Percentiles rank a stretch among this genome's conserved stretches.
Evolutionary conservation across 495 filamentous ascomycete genomes (phyloP).

Genomic region (Cercophora newfieldiana): DNA sequence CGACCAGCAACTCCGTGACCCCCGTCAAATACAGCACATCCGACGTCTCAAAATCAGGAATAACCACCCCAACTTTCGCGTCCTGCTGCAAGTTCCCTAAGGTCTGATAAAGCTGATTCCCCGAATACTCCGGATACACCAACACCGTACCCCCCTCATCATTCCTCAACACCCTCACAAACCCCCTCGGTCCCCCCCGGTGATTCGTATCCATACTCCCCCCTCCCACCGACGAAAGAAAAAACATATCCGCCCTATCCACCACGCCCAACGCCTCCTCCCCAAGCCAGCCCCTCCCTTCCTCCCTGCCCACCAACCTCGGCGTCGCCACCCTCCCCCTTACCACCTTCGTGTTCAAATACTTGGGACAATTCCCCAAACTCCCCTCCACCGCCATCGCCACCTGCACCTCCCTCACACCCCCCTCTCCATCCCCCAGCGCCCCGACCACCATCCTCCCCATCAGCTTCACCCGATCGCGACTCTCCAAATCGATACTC

Average conservation of each 20-base stretch:
- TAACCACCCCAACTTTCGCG: conserved; percentile 61
- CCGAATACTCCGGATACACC: conserved; percentile 77
- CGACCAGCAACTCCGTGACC: conserved; percentile 60
- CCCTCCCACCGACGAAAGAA: conserved; percentile 67
- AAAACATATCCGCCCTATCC: conserved; percentile 69
- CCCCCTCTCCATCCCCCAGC: conserved; percentile 36
- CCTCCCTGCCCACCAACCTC: conserved; percentile 15
- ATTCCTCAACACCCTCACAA: conserved; percentile 65
- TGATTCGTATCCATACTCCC: conserved; percentile 83
- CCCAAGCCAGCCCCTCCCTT: conserved; percentile 30
- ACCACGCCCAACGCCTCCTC: conserved; percentile 59
- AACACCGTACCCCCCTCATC: conserved; percentile 46
- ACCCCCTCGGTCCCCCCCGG: conserved; percentile 72
- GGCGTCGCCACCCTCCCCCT: conserved; percentile 53
- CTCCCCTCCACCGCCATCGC: conserved; percentile 66
- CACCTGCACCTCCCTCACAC: conserved; percentile 60
- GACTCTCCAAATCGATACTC: conserved; percentile 64
- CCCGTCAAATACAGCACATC: conserved; percentile 72
- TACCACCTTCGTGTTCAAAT: conserved; percentile 72
- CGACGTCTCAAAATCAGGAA: conserved; percentile 71
- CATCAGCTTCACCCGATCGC: conserved; percentile 66
- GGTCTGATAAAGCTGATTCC: conserved; percentile 79
- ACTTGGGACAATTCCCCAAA: conserved; percentile 82
- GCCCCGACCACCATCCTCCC: conserved; percentile 61
- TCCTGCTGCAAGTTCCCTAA: conserved; percentile 70